These are phyloP conservation scores for Alloascoidea africana DNA, from an alignment of 805 yeast genomes.

Conservation along the genomic window DNA sequence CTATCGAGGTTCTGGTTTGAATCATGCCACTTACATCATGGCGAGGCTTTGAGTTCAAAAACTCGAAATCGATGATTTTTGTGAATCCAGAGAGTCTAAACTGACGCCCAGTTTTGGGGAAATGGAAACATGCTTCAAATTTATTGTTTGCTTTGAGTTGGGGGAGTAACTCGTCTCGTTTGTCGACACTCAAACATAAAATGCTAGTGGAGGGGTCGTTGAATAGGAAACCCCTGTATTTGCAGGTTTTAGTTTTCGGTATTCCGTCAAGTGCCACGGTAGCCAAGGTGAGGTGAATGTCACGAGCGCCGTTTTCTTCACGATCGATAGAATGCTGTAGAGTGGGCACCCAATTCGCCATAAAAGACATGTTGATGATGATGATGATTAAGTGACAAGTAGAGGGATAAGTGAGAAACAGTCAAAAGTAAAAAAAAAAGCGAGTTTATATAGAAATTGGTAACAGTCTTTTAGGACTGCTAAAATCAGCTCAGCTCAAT, in stretches of 20 bases:
- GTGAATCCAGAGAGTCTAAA: constrained; percentile 55
- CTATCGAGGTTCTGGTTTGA: not conserved
- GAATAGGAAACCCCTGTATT: constrained; percentile 54
- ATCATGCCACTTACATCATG: not conserved
- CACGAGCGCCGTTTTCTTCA: constrained; percentile 23
- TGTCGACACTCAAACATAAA: constrained; percentile 49
- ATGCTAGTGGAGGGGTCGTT: constrained; percentile 46
- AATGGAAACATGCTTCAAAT: constrained; percentile 60
- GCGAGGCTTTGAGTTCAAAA: not conserved
- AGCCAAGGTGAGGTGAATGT: constrained; percentile 49
- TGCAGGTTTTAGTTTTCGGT: constrained; percentile 51
- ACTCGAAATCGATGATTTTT: constrained; percentile 16
- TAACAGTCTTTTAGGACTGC: too few species aligned
- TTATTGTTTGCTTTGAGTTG: constrained; percentile 26
- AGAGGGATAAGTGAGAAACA: too few species aligned
- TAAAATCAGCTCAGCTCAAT: too few species aligned
- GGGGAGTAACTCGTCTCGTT: constrained; percentile 40
- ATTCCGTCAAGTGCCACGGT: constrained; percentile 29
- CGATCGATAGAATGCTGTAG: constrained; percentile 39
- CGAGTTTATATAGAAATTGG: too few species aligned
- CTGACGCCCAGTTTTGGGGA: constrained; percentile 42
- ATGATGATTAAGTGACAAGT: too few species aligned
- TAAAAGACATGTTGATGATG: constrained; percentile 22
- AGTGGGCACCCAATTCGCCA: constrained; percentile 63
- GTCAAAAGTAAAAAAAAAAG: too few species aligned